A percentile compares a stretch with the other conserved stretches of the same genome.
Conservation (phyloP, 1,139 yeast genomes). For the Pichia sp. region DNA sequence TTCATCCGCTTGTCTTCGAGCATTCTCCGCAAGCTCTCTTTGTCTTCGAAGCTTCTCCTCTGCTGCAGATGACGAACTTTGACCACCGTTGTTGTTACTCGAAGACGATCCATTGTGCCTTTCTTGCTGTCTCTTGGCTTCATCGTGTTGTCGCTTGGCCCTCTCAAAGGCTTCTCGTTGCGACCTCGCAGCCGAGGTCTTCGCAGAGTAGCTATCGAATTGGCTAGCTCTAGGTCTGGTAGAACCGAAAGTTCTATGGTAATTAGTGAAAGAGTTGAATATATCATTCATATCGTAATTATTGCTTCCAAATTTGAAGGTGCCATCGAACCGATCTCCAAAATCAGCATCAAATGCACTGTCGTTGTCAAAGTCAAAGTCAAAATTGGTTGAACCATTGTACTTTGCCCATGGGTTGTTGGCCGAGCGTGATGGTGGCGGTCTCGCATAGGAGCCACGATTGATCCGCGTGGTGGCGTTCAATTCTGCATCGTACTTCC, state of each 20-base stretch:
- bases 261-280: slow-evolving; percentile 2
- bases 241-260: background rate
- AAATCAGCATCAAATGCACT: background rate
- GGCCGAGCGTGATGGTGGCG: background rate
- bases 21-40: slow-evolving; percentile 4
- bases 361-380: background rate
- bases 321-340: background rate
- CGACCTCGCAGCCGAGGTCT: background rate
- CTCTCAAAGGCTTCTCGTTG: slow-evolving; percentile 7
- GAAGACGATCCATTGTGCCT: background rate
- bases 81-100: background rate
- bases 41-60: background rate
- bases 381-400: background rate
- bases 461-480: background rate
- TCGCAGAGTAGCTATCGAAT: background rate
- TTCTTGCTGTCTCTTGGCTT: slow-evolving; percentile 3
- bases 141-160: slow-evolving; percentile 7
- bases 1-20: slow-evolving; percentile 6
- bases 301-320: background rate
- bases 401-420: background rate
- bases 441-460: background rate
- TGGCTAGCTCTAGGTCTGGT: background rate
- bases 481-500: slow-evolving; percentile 5
- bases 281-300: slow-evolving; percentile 2
- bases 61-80: background rate